Base-by-base conservation (phyloP, 352 stramenopile genomes). In the Phytophthora cryptogea region DNA sequence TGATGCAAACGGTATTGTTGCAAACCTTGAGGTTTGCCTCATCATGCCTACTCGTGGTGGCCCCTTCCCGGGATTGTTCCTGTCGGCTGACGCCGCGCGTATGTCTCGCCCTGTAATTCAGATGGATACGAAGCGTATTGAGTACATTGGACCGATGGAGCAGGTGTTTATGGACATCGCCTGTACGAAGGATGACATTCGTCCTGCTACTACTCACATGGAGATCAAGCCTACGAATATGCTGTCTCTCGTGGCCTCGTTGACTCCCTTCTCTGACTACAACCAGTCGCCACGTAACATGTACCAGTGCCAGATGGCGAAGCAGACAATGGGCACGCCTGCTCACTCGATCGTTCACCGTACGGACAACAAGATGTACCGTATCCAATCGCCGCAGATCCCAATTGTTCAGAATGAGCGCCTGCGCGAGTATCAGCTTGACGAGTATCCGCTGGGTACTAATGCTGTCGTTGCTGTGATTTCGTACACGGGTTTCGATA, bases 221-320 rank as follows among this genome's bases (percentile, higher is more conserved):
- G 98, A 99, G 75, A 89, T 99, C 45, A 96, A 98, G 76, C 96
- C 98, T 5, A 98, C 93, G n/a, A 99, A 98, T 72, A 99, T 99
- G 97, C 80, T 99, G 28, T 99, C 94, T 72, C 80, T 99, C 26
- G 97, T 99, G 47, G 97, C 98, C 10, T 99, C 95, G 60, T 73
- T 99, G 49, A 99, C 97, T 30, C 98, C 98, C 9, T 99, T 99
- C 74, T 98, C 90, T 2, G 98, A 99, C 79, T 99, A 99, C 79
- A 99, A 99, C 78, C 98, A 99, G 83, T 98, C 88, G 26, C 98
- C 98, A 35, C 83, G 98, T 73, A 99, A 99, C 79, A 99, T 99
- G 97, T 99, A 98, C 74, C 97, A 99, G 88, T 99, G 98, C 67
- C 97, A 99, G 80, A 99, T 99, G 98, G 98, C 96, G 35, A 99